Evolutionary conservation across 352 stramenopile species (phyloP), one percentile per base, ranked within the genome.

Genomic region (Pythium apleroticum): DNA sequence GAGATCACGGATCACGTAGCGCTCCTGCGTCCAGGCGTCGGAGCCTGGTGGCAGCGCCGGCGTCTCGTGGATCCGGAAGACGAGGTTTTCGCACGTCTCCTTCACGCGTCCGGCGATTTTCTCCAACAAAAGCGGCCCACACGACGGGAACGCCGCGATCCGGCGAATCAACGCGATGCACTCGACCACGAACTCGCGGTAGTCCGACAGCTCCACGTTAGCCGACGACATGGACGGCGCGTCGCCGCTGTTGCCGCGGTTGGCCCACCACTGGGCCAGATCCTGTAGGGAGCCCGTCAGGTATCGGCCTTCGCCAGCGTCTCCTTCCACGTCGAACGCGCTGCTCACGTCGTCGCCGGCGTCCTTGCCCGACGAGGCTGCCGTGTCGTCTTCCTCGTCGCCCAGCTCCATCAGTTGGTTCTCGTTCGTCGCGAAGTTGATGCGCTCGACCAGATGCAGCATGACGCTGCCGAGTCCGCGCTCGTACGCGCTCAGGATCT

Each of bases 391-490:
- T 41, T 67, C 66, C 0, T 84, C 81, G 2, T 89, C 82, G 15
- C 67, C 77, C 17, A 95, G 67, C 24, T 92, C 82, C 22, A 83
- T 74, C 17, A 95, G 46, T 33, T 94, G 86, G 6, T 66, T 74
- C 22, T 73, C 60, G 57, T 95, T 95, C 22, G 74, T 84, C 31
- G 75, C 66, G 61, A 88, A 95, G 50, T 75, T 78, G 31, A 91
- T 73, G 15, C 84, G 73, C 19, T 95, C 78, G 15, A 95, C 69
- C 20, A 95, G 75, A 56, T 93, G 84, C 33, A 90, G 59, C 86
- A 95, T 93, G 20, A 95, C 84, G 9, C 76, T 73, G 22, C 89
- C 71, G 20, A 95, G 68, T 1, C 84, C 84, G 43, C 74, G 79
- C 35, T 95, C 86, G 53, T 93, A 95, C 0, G 82, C 76, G 0